These are phyloP conservation scores for Flaveria ramosissima DNA, from an alignment of 129 eudicot genomes.

Conservation along the genomic window DNA sequence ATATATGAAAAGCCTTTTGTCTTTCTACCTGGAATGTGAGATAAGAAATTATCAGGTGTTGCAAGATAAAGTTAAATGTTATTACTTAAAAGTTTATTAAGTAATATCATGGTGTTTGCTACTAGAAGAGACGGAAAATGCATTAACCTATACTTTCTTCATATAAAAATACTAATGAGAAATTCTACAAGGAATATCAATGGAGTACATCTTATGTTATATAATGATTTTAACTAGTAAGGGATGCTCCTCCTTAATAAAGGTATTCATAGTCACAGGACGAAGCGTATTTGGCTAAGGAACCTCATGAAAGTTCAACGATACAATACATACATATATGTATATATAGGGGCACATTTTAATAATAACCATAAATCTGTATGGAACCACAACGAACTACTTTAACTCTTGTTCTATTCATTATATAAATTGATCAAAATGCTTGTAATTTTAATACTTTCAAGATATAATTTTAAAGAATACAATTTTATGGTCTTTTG, in stretches of 20 bases:
- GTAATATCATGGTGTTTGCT: conserved; percentile 23
- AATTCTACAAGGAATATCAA: not conserved
- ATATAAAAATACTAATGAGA: conserved; percentile 8
- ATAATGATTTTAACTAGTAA: not conserved
- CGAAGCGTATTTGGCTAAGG: conserved; percentile 6
- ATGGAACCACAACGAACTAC: too few species aligned
- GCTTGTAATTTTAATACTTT: too few species aligned
- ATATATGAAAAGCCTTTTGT: conserved; percentile 59
- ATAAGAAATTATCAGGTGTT: conserved; percentile 8
- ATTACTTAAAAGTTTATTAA: not conserved
- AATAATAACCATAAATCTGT: too few species aligned
- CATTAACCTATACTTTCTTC: conserved; percentile 6
- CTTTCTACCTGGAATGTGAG: conserved; percentile 63
- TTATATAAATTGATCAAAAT: too few species aligned
- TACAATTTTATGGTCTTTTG: too few species aligned
- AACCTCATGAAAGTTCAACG: not conserved
- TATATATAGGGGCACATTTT: too few species aligned
- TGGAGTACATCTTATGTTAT: conserved; percentile 16
- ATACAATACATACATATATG: not conserved
- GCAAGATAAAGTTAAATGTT: conserved; percentile 13
- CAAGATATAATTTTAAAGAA: too few species aligned
- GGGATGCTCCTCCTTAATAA: not conserved
- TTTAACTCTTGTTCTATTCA: too few species aligned
- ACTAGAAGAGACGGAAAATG: not conserved
- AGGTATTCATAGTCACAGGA: conserved; percentile 14